Evolutionary conservation across 2,329 filamentous ascomycete genomes (phyloP).

Genomic region (Phaeosphaeriaceae sp.): DNA sequence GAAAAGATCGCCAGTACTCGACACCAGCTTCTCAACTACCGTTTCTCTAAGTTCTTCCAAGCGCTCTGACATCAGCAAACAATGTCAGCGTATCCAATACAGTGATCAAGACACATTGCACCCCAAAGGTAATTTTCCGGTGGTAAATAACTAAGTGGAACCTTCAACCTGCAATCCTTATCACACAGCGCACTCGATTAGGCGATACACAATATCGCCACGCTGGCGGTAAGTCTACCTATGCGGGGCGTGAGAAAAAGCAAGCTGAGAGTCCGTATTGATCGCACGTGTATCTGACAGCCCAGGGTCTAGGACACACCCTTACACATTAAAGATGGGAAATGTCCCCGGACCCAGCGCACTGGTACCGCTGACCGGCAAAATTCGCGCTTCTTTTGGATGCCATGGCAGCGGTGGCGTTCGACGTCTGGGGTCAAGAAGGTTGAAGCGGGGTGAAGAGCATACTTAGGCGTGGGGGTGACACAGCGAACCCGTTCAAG

Average conservation of each 20-base stretch:
- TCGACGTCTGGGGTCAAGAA: slow-evolving; percentile 13
- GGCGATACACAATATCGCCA: slow-evolving; percentile 12
- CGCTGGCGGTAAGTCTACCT: slow-evolving; percentile 18
- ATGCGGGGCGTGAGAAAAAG: slow-evolving; percentile 19
- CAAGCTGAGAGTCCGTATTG: slow-evolving; percentile 13
- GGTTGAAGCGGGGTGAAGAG: slow-evolving; percentile 15
- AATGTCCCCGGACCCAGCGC: slow-evolving; percentile 29
- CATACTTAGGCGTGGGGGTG: slow-evolving; percentile 18
- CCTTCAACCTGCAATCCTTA: slow-evolving; percentile 11
- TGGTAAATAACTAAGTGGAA: slow-evolving; percentile 14
- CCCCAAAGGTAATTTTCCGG: slow-evolving; percentile 15
- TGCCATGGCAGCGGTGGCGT: slow-evolving; percentile 13
- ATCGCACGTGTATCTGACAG: slow-evolving; percentile 19
- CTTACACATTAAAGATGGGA: slow-evolving; percentile 26
- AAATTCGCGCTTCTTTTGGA: slow-evolving; percentile 19
- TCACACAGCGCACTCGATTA: slow-evolving; percentile 8
- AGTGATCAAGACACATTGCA: slow-evolving; percentile 10
- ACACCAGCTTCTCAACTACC: slow-evolving; percentile 9
- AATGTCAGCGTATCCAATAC: slow-evolving; percentile 10
- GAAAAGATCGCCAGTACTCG: slow-evolving; percentile 19
- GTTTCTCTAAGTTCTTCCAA: slow-evolving; percentile 5
- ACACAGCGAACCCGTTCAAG: slow-evolving; percentile 16
- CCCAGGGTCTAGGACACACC: slow-evolving; percentile 16
- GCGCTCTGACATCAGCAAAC: slow-evolving; percentile 27
- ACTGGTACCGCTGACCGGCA: slow-evolving; percentile 25